Evolutionary conservation across 2,329 filamentous ascomycete genomes (phyloP), one percentile per base, ranked within the genome.

Genomic region (Alternaria gansuensis): DNA sequence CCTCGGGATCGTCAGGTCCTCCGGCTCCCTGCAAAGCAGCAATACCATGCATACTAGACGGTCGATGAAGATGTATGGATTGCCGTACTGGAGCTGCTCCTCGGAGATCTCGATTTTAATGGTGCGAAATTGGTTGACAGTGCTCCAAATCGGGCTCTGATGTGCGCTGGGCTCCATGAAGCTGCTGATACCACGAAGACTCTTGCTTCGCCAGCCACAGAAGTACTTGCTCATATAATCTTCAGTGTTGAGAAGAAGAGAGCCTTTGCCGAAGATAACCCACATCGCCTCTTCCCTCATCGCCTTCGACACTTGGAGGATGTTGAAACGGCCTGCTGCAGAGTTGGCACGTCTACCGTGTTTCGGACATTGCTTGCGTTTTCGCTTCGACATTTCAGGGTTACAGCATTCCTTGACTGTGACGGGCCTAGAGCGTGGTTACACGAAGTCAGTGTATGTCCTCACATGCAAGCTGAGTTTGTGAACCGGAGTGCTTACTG

Each of bases 371-470:
- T 45, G 46, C 10, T 51, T 49, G 14, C 59, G 65, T 33, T 60
- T 55, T 10, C 65, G 64, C 28, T 36, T 36, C 3, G 63, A 65
- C 2, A 62, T 57, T 9, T 29, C 44, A 4, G 56, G 62, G 1
- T 62, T 58, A 23, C 65, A 68, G 39, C 65, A 68, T 10, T 55
- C 23, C 36, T 62, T 66, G n/a, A 62, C 33, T 11, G 29, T 50
- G 13, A 68, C 49, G 2, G 65, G 54, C 3, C 36, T 39, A 39
- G 17, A 17, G 7, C 4, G 8, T 39, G n/a, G 17, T n/a, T 39
- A 9, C 21, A 39, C 17, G 5, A 39, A 39, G 36, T 39, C 17
- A 39, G 36, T 36, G 5, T 17, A 17, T 17, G 17, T 17, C 31
- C 14, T 13, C 14, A 4, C 31, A 34, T 34, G 11, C 13, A 4